Conservation (phyloP, 2,329 filamentous ascomycete species). For the Neonectria sp. region DNA sequence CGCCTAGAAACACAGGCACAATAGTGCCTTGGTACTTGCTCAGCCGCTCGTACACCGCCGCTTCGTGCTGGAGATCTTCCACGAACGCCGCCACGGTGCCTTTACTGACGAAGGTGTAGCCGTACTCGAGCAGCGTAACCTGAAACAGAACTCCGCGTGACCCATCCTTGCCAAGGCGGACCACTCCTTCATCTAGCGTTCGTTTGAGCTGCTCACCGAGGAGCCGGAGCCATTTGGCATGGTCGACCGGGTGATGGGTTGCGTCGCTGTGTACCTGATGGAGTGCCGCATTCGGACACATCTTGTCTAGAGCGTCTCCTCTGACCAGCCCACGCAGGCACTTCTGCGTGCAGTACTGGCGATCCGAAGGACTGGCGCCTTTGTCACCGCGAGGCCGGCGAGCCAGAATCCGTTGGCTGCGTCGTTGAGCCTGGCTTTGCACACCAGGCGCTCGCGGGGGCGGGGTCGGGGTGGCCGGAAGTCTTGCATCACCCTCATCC, state of each 20-base stretch:
- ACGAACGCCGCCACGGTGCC: slow-evolving; percentile 53
- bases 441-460: too few relatives aligned
- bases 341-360: neutral
- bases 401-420: too few relatives aligned
- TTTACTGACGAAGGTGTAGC: slow-evolving; percentile 62
- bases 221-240: neutral
- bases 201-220: neutral
- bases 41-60: slow-evolving; percentile 53
- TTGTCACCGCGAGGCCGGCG: too few relatives aligned
- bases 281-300: too few relatives aligned
- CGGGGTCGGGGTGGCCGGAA: too few relatives aligned
- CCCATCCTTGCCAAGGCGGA: slow-evolving; percentile 45
- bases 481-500: too few relatives aligned
- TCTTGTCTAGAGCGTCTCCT: slow-evolving; percentile 19
- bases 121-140: slow-evolving; percentile 56
- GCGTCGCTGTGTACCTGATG: too few relatives aligned
- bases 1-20: slow-evolving; percentile 36
- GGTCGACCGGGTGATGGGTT: too few relatives aligned
- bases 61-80: slow-evolving; percentile 46
- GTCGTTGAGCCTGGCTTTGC: too few relatives aligned
- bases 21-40: slow-evolving; percentile 45
- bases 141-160: slow-evolving; percentile 57
- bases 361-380: too few relatives aligned
- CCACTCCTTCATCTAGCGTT: too few relatives aligned
- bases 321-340: neutral